These are phyloP conservation scores for Neltuma alba DNA, from an alignment of 306 rosid species.

Conservation along the genomic window DNA sequence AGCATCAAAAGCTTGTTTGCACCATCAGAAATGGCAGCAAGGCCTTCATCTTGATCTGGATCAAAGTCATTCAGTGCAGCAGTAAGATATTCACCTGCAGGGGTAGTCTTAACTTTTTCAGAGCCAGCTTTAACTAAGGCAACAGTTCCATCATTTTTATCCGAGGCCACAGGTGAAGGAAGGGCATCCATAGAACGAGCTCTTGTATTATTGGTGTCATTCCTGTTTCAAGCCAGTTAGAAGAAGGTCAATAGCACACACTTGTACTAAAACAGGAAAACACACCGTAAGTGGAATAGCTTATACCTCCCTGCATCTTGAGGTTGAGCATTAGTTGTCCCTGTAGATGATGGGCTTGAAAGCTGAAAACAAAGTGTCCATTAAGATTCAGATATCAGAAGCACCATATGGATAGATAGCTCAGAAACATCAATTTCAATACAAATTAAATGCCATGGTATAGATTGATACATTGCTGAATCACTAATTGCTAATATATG, in stretches of 20 bases:
- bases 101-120: conserved; percentile 75
- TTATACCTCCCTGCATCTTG: conserved; percentile 65
- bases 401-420: conserved; percentile 34
- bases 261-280: conserved; percentile 26
- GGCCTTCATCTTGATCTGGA: conserved; percentile 93
- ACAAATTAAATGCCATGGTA: conserved; percentile 16
- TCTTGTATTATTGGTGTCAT: conserved; percentile 46
- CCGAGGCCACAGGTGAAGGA: conserved; percentile 63
- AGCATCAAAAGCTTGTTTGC: conserved; percentile 99
- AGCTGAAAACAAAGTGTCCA: conserved; percentile 55
- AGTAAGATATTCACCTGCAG: conserved; percentile 99
- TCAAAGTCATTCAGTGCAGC: conserved; percentile 91
- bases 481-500: neutral
- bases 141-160: conserved; percentile 78
- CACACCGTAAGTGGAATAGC: conserved; percentile 25
- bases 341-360: conserved; percentile 71
- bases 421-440: neutral
- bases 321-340: conserved; percentile 60
- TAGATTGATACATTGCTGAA: neutral
- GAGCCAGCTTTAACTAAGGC: conserved; percentile 82
- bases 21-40: conserved; percentile 97
- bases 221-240: conserved; percentile 57
- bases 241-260: conserved; percentile 28
- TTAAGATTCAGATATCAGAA: conserved; percentile 32
- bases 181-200: conserved; percentile 58